These are phyloP conservation scores for Ophidiomyces ophidiicola DNA, from an alignment of 2,329 filamentous ascomycete species.

Conservation along the genomic window DNA sequence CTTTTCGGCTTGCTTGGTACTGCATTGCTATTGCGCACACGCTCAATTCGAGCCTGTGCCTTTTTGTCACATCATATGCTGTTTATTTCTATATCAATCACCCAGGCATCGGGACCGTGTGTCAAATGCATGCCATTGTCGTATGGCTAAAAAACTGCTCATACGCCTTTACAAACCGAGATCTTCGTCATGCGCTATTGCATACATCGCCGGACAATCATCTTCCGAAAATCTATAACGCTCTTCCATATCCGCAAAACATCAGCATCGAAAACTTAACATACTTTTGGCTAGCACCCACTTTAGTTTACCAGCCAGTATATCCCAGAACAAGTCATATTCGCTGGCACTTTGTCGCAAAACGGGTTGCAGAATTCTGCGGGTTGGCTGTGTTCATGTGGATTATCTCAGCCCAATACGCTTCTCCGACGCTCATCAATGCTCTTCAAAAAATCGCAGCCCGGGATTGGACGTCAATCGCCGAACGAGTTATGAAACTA, in stretches of 20 bases:
- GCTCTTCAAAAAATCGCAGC: conserved; percentile 76
- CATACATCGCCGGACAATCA: conserved; percentile 57
- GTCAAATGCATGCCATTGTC: conserved; percentile 82
- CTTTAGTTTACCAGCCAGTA: conserved; percentile 89
- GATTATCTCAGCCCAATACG: conserved; percentile 90
- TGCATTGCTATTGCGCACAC: conserved; percentile 69
- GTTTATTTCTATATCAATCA: conserved; percentile 90
- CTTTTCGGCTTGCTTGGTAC: conserved; percentile 65
- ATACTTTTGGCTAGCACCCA: conserved; percentile 98
- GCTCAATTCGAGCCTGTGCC: conserved; percentile 69
- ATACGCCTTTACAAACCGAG: conserved; percentile 92
- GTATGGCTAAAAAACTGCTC: conserved; percentile 95
- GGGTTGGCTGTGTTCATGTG: conserved; percentile 81
- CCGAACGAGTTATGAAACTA: conserved; percentile 85
- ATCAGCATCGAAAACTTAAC: conserved; percentile 76
- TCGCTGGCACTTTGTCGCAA: conserved; percentile 76
- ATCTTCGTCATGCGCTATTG: conserved; percentile 80
- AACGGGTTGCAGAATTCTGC: conserved; percentile 65
- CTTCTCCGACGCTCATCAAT: conserved; percentile 76
- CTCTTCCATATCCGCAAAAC: conserved; percentile 80
- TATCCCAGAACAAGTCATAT: conserved; percentile 76
- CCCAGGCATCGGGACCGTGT: conserved; percentile 81
- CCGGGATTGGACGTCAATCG: conserved; percentile 66
- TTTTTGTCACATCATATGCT: conserved; percentile 66
- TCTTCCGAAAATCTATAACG: conserved; percentile 67